Evolutionary conservation across 192 early-diverging fungal genomes (phyloP), one percentile per base, ranked within the genome.

Genomic region (Mortierella antarctica): DNA sequence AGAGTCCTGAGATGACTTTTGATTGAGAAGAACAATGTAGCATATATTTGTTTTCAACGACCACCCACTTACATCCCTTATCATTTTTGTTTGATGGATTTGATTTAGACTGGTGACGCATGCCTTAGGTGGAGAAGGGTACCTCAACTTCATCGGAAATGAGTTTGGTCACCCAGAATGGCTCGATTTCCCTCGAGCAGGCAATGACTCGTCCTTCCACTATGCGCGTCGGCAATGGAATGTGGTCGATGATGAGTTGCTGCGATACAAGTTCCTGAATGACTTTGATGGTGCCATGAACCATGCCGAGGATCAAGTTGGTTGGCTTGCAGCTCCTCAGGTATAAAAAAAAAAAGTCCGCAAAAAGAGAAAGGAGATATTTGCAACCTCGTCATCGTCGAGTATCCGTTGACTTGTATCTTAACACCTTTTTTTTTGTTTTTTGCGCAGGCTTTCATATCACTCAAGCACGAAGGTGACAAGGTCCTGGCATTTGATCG

Each of bases 91-190:
- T 31, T 31, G 1, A 31, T 31, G 31, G 31, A 31, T 31, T 3
- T 31, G 31, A 31, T 31, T 31, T 82, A 91, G 93, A 40, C 85
- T 98, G 44, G 82, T 99, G 1, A 97, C 96, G 5, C 92, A 92
- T 63, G 92, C 86, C 5, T 86, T 99, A 17, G 96, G 95, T 21
- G 97, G 97, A n/a, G 96, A 97, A 86, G 97, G 96, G 7, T 99
- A 97, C 74, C 85, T 99, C 61, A 98, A 93, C 62, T 99, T 99
- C 67, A 95, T 96, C 82, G 97, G 97, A 54, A 97, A 98, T 83
- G 97, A 98, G 84, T 98, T 99, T 88, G 97, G 97, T 1, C 97
- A 99, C 63, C 97, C 97, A 21, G 97, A 99, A 84, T 99, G 97
- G 97, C 90, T 99, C 39, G 97, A 99, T 85, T 99, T 99, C 69